These are phyloP conservation scores for Populus hybrid DNA, from an alignment of 441 rosid species.

Conservation along the genomic window DNA sequence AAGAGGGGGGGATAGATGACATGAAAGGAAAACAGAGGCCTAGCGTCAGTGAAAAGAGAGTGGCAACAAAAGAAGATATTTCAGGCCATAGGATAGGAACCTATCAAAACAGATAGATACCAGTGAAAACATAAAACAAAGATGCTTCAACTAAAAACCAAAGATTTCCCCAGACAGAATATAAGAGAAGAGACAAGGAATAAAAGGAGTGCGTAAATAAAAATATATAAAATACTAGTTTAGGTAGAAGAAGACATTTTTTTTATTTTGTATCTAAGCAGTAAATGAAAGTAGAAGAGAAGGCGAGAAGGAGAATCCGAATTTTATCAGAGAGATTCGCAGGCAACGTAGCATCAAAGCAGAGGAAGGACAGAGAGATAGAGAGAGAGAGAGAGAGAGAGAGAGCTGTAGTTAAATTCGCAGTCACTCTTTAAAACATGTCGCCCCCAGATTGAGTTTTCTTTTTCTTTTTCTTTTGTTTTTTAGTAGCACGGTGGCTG, in stretches of 20 bases:
- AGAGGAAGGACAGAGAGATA: background rate
- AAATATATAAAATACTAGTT: background rate
- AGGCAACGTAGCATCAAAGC: conserved; percentile 16
- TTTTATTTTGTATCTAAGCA: too few relatives aligned
- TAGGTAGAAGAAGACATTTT: background rate
- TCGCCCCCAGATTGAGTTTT: background rate
- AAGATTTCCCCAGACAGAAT: background rate
- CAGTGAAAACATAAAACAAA: background rate
- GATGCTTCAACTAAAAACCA: background rate
- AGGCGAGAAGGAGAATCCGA: background rate
- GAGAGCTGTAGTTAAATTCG: conserved; percentile 18
- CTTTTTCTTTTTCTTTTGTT: too few relatives aligned
- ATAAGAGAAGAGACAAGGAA: background rate
- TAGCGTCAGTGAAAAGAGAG: background rate
- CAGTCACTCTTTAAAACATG: conserved; percentile 19
- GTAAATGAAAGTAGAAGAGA: background rate
- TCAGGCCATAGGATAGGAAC: background rate
- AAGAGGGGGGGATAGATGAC: background rate
- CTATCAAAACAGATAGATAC: background rate
- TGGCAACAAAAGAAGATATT: background rate
- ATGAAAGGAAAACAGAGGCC: background rate
- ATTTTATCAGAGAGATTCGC: background rate
- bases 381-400: background rate
- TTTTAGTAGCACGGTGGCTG: too few relatives aligned
- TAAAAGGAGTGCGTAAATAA: background rate